Conservation (phyloP, 768 basidiomycete species). For the Russula dissimulans region DNA sequence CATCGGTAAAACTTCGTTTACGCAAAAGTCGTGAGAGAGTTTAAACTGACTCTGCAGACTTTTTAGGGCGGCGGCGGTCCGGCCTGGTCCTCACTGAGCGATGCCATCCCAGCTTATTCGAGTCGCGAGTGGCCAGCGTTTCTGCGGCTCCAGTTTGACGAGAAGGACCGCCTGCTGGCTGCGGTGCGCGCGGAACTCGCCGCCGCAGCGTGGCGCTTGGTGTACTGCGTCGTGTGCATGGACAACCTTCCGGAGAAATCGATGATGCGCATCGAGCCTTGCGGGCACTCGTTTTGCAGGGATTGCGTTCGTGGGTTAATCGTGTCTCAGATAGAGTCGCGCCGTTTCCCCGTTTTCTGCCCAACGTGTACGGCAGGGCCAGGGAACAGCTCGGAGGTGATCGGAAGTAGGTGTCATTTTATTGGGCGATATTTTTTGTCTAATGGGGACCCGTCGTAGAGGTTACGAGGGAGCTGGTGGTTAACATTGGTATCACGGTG, state of each 20-base stretch:
- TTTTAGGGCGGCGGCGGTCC: not conserved
- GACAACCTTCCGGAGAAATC: slow-evolving; percentile 38
- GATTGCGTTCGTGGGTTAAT: slow-evolving; percentile 39
- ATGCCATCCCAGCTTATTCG: not conserved
- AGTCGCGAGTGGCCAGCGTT: not conserved
- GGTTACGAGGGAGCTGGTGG: slow-evolving; percentile 25
- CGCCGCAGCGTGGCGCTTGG: slow-evolving; percentile 21
- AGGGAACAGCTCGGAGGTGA: slow-evolving; percentile 15
- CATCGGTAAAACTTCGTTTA: not conserved
- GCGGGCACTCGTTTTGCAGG: slow-evolving; percentile 46
- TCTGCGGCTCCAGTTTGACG: slow-evolving; percentile 10
- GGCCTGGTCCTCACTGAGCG: not conserved
- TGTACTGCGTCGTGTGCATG: slow-evolving; percentile 48
- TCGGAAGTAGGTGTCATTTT: slow-evolving; percentile 26
- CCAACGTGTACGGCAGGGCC: slow-evolving; percentile 41
- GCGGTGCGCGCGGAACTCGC: slow-evolving; percentile 5
- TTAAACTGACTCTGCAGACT: not conserved
- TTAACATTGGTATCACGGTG: slow-evolving; percentile 37
- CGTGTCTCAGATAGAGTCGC: slow-evolving; percentile 40
- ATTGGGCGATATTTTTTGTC: no score
- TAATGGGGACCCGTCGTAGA: not conserved
- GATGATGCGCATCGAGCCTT: slow-evolving; percentile 35
- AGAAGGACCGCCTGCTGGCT: slow-evolving; percentile 1
- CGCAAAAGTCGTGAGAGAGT: not conserved
- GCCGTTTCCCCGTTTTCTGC: slow-evolving; percentile 51